A percentile compares a stretch with the other conserved stretches of the same genome.
Evolutionary conservation across 345 rosid species (phyloP).

Genomic region (Eutrema japonicum): DNA sequence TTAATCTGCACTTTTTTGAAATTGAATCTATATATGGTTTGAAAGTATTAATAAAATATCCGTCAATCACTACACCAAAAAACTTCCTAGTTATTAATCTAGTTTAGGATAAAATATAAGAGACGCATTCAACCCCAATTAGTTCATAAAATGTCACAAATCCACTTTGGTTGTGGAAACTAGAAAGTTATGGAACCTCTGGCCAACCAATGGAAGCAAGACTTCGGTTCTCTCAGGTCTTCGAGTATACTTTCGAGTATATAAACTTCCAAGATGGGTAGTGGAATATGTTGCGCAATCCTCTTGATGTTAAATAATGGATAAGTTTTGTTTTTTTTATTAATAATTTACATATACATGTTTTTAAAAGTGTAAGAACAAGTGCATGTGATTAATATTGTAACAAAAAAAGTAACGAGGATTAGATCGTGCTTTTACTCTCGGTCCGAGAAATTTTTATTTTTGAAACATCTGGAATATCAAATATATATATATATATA

Average conservation of each 20-base stretch:
- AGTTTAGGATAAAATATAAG: background rate
- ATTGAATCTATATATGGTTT: too few species aligned
- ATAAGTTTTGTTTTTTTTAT: background rate
- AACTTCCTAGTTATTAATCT: background rate
- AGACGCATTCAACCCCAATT: constrained; percentile 7
- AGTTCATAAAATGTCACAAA: constrained; percentile 12
- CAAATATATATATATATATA: too few species aligned
- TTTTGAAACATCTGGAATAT: background rate
- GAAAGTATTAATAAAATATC: too few species aligned
- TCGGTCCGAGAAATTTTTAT: background rate
- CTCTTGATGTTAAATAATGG: constrained; percentile 8
- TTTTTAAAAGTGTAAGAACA: background rate
- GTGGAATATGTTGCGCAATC: constrained; percentile 38
- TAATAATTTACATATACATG: background rate
- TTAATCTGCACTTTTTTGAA: too few species aligned
- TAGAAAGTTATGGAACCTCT: constrained; percentile 1
- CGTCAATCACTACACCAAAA: too few species aligned
- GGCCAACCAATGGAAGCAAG: constrained; percentile 13
- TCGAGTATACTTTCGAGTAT: background rate
- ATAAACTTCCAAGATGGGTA: constrained; percentile 11
- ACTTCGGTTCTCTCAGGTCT: constrained; percentile 12
- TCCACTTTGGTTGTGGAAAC: constrained; percentile 32
- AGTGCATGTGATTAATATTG: background rate
- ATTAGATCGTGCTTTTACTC: background rate
- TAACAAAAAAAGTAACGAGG: background rate